phyloP scores from a whole-genome alignment of 2,329 filamentous ascomycete genomes.

The Pezicula rhizophila region DNA sequence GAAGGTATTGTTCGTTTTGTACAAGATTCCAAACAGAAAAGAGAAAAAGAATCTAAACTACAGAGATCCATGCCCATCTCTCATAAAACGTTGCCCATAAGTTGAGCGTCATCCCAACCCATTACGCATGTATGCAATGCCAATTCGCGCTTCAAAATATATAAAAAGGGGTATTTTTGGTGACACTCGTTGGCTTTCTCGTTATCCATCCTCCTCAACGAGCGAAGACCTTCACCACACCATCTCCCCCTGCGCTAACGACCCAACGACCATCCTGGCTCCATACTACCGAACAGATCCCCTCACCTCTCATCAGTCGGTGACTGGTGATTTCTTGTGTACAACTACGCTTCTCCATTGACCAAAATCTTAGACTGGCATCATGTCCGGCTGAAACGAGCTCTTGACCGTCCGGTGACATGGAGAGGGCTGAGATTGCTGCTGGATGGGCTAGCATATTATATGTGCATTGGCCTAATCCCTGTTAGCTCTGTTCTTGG shows the following conservation, averaged over 20 bases:
- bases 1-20: not conserved
- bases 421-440: slow-evolving; percentile 82
- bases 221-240: slow-evolving; percentile 87
- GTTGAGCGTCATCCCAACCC: too few species aligned
- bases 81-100: too few species aligned
- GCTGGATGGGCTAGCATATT: slow-evolving; percentile 96
- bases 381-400: slow-evolving; percentile 95
- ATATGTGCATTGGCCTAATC: slow-evolving; percentile 94
- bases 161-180: not conserved
- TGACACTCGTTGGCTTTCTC: not conserved
- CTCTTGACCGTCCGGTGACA: slow-evolving; percentile 90
- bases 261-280: slow-evolving; percentile 93
- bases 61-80: not conserved
- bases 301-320: slow-evolving; percentile 90
- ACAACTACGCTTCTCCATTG: slow-evolving; percentile 88
- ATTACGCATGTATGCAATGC: too few species aligned
- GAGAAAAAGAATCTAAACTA: not conserved
- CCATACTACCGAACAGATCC: slow-evolving; percentile 91
- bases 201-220: slow-evolving; percentile 30
- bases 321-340: slow-evolving; percentile 93
- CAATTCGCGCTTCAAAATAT: too few species aligned
- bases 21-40: not conserved
- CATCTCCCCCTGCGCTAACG: slow-evolving; percentile 89
- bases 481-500: not conserved
- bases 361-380: slow-evolving; percentile 94